These are phyloP conservation scores for Persicaria maculosa DNA, from an alignment of 148 eudicot species.

Conservation along the genomic window DNA sequence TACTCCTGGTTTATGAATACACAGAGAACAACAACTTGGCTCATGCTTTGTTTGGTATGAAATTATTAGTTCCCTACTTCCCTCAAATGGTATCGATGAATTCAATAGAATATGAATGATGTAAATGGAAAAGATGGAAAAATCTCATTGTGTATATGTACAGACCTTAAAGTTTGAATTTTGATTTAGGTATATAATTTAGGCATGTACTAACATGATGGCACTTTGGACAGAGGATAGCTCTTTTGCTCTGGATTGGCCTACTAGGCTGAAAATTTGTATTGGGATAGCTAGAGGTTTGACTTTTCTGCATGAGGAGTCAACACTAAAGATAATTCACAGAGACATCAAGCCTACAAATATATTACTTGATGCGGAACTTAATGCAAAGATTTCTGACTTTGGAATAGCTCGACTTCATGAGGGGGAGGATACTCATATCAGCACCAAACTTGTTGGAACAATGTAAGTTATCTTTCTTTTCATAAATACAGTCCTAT, in stretches of 20 bases:
- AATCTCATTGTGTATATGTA: no score
- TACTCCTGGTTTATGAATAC: slow-evolving; percentile 42
- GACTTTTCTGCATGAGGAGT: slow-evolving; percentile 41
- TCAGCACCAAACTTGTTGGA: slow-evolving; percentile 44
- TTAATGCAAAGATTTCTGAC: slow-evolving; percentile 41
- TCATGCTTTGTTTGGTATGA: slow-evolving; percentile 32
- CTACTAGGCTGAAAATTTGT: slow-evolving; percentile 36
- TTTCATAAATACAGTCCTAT: background rate
- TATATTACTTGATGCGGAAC: slow-evolving; percentile 31
- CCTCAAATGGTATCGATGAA: no score
- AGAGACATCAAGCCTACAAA: slow-evolving; percentile 40
- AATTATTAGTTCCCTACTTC: background rate
- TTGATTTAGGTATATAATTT: no score
- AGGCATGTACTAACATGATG: background rate
- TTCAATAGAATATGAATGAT: no score
- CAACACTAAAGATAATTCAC: slow-evolving; percentile 35
- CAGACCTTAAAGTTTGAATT: no score
- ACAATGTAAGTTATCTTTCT: slow-evolving; percentile 29
- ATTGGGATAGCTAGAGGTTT: slow-evolving; percentile 41
- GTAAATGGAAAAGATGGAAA: no score
- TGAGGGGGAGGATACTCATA: slow-evolving; percentile 36
- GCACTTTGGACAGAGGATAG: slow-evolving; percentile 7
- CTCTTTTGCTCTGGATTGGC: slow-evolving; percentile 30
- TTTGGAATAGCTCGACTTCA: slow-evolving; percentile 47
- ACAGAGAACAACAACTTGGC: slow-evolving; percentile 37